These are phyloP conservation scores for Phialemonium atrogriseum DNA, from an alignment of 2,329 filamentous ascomycete genomes.

Conservation along the genomic window DNA sequence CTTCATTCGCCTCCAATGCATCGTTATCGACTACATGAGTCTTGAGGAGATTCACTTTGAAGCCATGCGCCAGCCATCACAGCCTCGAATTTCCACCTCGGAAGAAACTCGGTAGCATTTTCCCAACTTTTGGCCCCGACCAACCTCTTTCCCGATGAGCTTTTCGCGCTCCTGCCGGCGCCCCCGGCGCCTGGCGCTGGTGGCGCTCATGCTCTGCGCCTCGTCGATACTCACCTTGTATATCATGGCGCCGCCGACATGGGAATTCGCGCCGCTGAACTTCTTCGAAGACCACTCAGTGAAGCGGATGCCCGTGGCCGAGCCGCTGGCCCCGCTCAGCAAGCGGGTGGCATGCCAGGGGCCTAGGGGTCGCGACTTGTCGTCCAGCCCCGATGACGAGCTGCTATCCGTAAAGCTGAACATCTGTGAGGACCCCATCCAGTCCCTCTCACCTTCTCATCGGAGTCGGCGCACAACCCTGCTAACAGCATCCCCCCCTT, in stretches of 20 bases:
- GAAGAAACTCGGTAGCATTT: too few species aligned
- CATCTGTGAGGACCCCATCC: slow-evolving; percentile 9
- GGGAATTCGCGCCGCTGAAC: not conserved
- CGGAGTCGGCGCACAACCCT: not conserved
- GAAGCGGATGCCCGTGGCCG: slow-evolving; percentile 13
- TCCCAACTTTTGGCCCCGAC: too few species aligned
- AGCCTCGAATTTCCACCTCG: too few species aligned
- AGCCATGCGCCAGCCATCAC: too few species aligned
- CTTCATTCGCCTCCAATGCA: too few species aligned
- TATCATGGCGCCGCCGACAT: not conserved
- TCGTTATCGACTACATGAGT: too few species aligned
- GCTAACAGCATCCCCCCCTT: slow-evolving; percentile 1
- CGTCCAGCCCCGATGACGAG: slow-evolving; percentile 18
- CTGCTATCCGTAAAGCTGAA: slow-evolving; percentile 13
- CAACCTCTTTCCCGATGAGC: too few species aligned
- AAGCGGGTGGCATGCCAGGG: slow-evolving; percentile 17
- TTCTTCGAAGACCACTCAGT: slow-evolving; percentile 1
- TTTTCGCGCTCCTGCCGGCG: too few species aligned
- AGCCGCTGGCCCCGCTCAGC: slow-evolving; percentile 11
- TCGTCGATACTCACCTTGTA: slow-evolving; percentile 1
- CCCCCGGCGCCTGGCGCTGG: slow-evolving; percentile 1
- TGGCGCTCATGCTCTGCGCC: not conserved
- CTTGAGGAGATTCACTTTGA: too few species aligned
- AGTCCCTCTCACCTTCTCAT: not conserved
- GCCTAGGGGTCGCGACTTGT: slow-evolving; percentile 16